Evolutionary conservation across 2,329 filamentous ascomycete species (phyloP), one percentile per base, ranked within the genome.

Genomic region (Fusarium redolens): DNA sequence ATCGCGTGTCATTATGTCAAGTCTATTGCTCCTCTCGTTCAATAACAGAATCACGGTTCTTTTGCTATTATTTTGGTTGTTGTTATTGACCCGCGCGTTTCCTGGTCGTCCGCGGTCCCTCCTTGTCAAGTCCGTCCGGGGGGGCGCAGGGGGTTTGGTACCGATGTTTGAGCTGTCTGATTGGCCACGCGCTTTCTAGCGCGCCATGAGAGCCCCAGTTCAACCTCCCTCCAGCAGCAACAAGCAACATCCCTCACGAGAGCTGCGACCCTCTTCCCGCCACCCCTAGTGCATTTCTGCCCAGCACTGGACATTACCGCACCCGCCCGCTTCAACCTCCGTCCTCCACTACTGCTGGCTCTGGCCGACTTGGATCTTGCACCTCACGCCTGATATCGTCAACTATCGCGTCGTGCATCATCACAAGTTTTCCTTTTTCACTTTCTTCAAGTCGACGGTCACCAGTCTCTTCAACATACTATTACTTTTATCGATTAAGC

Each of bases 61-160:
- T 38, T 51, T 63, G 58, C 63, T 68, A 67, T 75, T 75, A 77
- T 74, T 75, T 71, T 77, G 71, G 74, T 77, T 77, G 75, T 77
- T 77, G 67, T 78, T 78, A 68, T 78, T 78, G 76, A 75, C 71
- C 73, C 69, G 73, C 74, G 76, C 76, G 76, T 77, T 77, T 78
- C 75, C 75, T 77, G 74, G 74, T 63, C 75, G 76, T 74, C 75
- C 72, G 65, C 69, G 76, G 66, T 68, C 58, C 56, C 66, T 68
- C 72, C 71, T 68, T 74, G 68, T 56, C 58, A 54, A 59, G 52
- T 51, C 68, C 40, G 37, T 59, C 57, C 20, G 60, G 58, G 62
- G 62, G 65, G 59, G 62, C 44, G 68, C 74, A 71, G 65, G 58
- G 65, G 65, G 65, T 52, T 47, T 37, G 33, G 37, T 60, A 55